Evolutionary conservation across 2,329 filamentous ascomycete genomes (phyloP), one percentile per base, ranked within the genome.

Genomic region (Epichloe baconii): DNA sequence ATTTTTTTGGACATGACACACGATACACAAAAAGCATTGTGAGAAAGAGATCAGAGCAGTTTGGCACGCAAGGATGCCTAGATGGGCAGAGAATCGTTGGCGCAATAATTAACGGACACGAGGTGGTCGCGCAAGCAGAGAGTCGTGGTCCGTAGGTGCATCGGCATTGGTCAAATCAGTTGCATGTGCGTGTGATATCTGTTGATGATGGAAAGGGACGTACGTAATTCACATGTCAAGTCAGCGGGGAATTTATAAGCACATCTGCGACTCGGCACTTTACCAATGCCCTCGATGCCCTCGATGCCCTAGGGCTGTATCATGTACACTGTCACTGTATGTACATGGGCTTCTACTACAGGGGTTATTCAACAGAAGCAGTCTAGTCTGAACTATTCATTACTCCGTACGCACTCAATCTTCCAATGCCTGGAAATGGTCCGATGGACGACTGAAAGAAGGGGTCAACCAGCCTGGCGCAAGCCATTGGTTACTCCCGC

Each of bases 141-240:
- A 21, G 19, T 44, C 48, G 48, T 26, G 23, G 23, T 7, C 23
- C 7, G 23, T 26, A 7, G 23, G 23, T 26, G 23, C 23, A 26
- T 26, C 23, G 23, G 23, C 23, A 26, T 26, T 26, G 23, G 23
- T 7, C 38, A 49, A 49, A 43, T 37, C 38, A 26, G 17, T 14
- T 34, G 43, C 43, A 44, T 44, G n/a, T 48, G 17, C 21, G 47
- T 5, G 8, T 44, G 4, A 26, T 44, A 15, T 19, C 21, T 34
- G 6, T 19, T 31, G 8, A 31, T 31, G 26, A 31, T 31, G 8
- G 19, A 19, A 42, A 42, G 14, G 64, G 12, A 38, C 36, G n/a
- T n/a, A 38, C 14, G 36, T 14, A 15, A 15, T 38, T 38, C 36
- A n/a, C n/a, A 38, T 38, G 36, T 38, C 36, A 38, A 38, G 4